Base-by-base conservation (phyloP, 768 basidiomycete genomes). In the Termitomyces sp. region DNA sequence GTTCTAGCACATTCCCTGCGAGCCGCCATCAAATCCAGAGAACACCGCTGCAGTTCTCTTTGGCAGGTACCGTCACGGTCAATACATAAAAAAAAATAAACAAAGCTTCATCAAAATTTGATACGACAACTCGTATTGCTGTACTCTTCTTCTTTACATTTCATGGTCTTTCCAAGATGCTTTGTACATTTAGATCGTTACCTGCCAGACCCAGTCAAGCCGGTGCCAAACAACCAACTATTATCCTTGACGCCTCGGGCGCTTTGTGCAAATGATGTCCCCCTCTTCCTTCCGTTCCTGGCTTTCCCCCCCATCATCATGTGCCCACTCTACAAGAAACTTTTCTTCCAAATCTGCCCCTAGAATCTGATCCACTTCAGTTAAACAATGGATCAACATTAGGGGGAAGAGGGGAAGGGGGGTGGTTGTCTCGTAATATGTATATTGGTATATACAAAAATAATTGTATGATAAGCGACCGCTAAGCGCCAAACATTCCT, bases 1-100 rank as follows among this genome's bases (percentile, higher is more conserved):
- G 41, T 61, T 61, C 61, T 58, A 58, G 61, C 54, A 61, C 53
- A 44, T 61, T 58, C 57, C 24, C 18, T 34, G 16, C 45, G n/a
- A 30, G 48, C 54, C 54, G 20, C 5, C 50, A 57, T 42, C 33
- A 48, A 58, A 13, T 49, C 46, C 27, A 27, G 27, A 55, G 52
- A 58, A 57, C 42, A 55, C 41, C 30, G 18, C 18, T 15, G 20
- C 55, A 37, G 34, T 55, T 12, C 13, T 4, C 22, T 56, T 54
- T 8, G 47, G 34, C 51, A 54, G 52, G 58, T 54, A 58, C 58
- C 58, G 57, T 53, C 42, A 52, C 44, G 18, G 58, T 54, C 46
- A 6, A 42, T 1, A 18, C 33, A n/a, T n/a, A n/a, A 33, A 33
- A 33, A 20, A 42, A 42, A 56, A 42, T 4, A 27, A n/a, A 27